Evolutionary conservation across 108 stramenopile genomes (phyloP).

Genomic region (Cyclotella distinguenda): DNA sequence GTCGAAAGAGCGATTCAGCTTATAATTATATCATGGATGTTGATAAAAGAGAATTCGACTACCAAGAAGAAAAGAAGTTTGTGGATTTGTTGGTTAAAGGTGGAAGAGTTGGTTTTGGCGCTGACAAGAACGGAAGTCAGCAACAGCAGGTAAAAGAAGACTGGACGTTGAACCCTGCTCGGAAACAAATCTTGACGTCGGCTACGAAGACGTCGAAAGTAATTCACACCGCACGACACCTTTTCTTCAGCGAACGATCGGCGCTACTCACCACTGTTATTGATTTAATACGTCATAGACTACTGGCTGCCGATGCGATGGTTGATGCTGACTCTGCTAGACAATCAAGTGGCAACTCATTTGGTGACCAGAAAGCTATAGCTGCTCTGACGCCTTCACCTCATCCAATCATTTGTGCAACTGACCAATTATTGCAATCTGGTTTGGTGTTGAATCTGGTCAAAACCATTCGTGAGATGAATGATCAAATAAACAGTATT

Average conservation of each 20-base stretch:
- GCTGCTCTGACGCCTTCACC: not conserved
- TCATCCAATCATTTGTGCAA: conserved; percentile 42
- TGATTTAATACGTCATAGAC: conserved; percentile 36
- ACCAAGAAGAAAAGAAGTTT: conserved; percentile 15
- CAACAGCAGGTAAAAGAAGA: conserved; percentile 7
- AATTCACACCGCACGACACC: conserved; percentile 10
- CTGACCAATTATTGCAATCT: conserved; percentile 58
- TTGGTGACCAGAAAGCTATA: not conserved
- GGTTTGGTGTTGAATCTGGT: conserved; percentile 58
- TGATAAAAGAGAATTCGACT: not conserved
- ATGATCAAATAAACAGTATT: conserved; percentile 33
- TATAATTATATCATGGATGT: conserved; percentile 5
- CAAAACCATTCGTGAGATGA: conserved; percentile 52
- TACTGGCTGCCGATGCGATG: conserved; percentile 10
- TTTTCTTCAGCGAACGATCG: conserved; percentile 43
- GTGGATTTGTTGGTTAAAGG: conserved; percentile 15
- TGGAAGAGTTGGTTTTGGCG: conserved; percentile 14
- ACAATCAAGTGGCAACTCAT: not conserved
- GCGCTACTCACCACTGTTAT: conserved; percentile 25
- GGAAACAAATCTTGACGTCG: not conserved
- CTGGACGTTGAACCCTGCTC: too few relatives aligned
- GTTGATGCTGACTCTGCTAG: not conserved
- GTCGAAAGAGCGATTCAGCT: not conserved
- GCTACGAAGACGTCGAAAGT: not conserved
- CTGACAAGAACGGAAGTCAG: not conserved